Evolutionary conservation across 768 basidiomycete species (phyloP).

Genomic region (Boletales sp.): DNA sequence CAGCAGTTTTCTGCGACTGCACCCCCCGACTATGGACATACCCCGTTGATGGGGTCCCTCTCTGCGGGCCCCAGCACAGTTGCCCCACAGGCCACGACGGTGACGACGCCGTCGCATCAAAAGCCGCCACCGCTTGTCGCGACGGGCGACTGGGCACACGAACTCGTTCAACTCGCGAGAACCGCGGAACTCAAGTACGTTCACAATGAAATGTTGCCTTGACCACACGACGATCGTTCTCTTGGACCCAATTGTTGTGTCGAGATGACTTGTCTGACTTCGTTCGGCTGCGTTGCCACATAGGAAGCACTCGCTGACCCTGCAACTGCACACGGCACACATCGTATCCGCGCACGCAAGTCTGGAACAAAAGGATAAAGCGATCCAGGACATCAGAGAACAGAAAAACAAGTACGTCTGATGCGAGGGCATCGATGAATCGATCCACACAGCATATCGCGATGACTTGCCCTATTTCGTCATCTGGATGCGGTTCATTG

Average conservation of each 20-base stretch:
- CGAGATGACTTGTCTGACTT: constrained; percentile 10
- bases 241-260: neutral
- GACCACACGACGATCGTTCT: neutral
- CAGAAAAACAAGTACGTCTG: constrained; percentile 75
- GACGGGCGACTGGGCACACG: constrained; percentile 83
- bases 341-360: constrained; percentile 80
- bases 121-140: constrained; percentile 60
- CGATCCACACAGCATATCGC: too few relatives aligned
- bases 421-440: constrained; percentile 1
- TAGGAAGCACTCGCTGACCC: constrained; percentile 79
- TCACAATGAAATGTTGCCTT: neutral
- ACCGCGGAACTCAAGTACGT: constrained; percentile 86
- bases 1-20: constrained; percentile 32
- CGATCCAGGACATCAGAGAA: constrained; percentile 77
- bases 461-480: too few relatives aligned
- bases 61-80: constrained; percentile 33
- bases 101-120: constrained; percentile 18
- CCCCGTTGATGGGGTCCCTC: constrained; percentile 29
- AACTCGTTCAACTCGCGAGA: constrained; percentile 81
- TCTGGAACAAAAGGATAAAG: constrained; percentile 72
- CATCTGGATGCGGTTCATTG: too few relatives aligned
- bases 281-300: neutral
- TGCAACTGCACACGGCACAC: constrained; percentile 85
- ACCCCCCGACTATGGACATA: constrained; percentile 33
- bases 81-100: constrained; percentile 29